phyloP scores from a whole-genome alignment of 345 rosid genomes.

The Populus tremula region DNA sequence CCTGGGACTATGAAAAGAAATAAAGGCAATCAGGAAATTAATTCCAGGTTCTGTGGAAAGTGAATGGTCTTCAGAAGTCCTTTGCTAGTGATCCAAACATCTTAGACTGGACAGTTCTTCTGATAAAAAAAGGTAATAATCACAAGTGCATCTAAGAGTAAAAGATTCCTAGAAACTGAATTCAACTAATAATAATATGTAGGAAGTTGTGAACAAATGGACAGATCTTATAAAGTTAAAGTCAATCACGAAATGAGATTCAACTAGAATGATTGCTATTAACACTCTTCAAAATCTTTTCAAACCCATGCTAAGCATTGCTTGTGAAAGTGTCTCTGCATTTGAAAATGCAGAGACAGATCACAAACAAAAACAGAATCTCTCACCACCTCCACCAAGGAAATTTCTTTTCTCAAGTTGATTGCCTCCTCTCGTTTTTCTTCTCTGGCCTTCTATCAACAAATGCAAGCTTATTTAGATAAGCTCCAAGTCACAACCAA shows the following conservation, averaged over 20 bases:
- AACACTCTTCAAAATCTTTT: neutral
- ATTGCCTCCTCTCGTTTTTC: no score
- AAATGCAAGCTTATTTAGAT: no score
- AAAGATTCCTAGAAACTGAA: neutral
- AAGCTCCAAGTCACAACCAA: no score
- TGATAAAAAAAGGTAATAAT: neutral
- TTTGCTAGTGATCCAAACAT: neutral
- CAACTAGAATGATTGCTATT: neutral
- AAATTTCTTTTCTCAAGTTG: no score
- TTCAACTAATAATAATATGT: neutral
- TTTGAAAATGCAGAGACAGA: no score
- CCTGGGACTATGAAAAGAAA: constrained; percentile 50
- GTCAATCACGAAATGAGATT: neutral
- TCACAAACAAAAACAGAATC: no score
- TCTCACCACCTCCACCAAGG: no score
- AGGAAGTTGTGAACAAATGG: neutral
- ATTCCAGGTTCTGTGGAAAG: neutral
- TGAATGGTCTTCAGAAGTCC: neutral
- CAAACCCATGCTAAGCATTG: neutral
- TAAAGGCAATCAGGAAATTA: neutral
- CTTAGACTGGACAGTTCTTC: neutral
- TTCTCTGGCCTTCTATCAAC: no score
- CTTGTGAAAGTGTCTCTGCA: no score
- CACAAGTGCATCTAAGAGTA: neutral
- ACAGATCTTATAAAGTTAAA: neutral